phyloP scores from a whole-genome alignment of 202 grass and related monocot species.

The Panicum virgatum region DNA sequence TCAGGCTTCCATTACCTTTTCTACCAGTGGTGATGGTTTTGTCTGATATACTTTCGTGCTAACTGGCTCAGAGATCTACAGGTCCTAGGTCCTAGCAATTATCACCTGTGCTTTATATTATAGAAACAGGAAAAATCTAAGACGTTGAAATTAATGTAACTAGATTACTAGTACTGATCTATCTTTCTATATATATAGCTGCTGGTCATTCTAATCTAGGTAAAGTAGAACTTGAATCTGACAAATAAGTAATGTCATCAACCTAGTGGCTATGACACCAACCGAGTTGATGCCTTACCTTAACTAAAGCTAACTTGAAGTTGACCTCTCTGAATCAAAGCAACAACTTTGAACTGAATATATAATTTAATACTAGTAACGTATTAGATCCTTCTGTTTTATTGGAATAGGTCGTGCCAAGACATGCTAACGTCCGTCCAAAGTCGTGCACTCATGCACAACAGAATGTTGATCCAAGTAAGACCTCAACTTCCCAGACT shows the following conservation, averaged over 20 bases:
- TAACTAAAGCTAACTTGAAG: constrained; percentile 17
- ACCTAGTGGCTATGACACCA: not conserved
- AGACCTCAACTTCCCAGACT: not conserved
- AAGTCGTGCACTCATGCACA: too few species aligned
- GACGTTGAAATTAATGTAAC: constrained; percentile 16
- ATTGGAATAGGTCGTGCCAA: constrained; percentile 43
- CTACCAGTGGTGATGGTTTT: constrained; percentile 22
- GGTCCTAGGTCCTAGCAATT: constrained; percentile 9
- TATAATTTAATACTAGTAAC: too few species aligned
- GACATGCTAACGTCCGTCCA: constrained; percentile 40
- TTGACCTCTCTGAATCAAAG: constrained; percentile 35
- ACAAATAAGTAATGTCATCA: constrained; percentile 1
- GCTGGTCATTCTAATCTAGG: constrained; percentile 19
- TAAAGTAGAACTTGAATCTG: constrained; percentile 20
- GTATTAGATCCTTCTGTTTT: constrained; percentile 48
- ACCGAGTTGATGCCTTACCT: constrained; percentile 7
- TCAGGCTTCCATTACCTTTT: constrained; percentile 20
- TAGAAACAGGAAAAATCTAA: constrained; percentile 12
- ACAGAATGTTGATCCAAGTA: constrained; percentile 43
- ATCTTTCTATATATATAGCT: not conserved
- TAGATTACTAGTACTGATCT: constrained; percentile 1
- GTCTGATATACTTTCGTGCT: constrained; percentile 15
- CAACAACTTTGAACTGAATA: constrained; percentile 19
- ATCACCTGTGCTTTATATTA: not conserved
- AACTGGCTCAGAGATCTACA: constrained; percentile 34